phyloP scores from a whole-genome alignment of 345 rosid genomes.

The Kernera saxatilis region DNA sequence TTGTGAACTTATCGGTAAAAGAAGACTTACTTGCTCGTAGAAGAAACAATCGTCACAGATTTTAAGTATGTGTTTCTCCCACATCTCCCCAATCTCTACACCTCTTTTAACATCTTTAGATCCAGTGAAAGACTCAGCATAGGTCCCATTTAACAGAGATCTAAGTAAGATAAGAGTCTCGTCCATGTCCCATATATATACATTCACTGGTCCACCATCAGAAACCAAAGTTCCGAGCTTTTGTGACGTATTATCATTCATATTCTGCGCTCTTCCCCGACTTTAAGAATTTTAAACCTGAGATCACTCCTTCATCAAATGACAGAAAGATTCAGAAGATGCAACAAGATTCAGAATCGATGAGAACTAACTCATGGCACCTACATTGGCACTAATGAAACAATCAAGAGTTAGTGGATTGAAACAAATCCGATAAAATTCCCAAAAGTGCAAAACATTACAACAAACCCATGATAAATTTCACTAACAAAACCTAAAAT shows the following conservation, averaged over 20 bases:
- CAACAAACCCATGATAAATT: neutral
- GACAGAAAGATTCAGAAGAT: neutral
- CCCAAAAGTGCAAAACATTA: neutral
- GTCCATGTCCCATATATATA: slow-evolving; percentile 88
- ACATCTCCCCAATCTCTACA: slow-evolving; percentile 62
- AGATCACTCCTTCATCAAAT: neutral
- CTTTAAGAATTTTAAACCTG: neutral
- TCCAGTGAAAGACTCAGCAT: slow-evolving; percentile 49
- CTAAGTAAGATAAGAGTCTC: slow-evolving; percentile 89
- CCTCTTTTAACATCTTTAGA: slow-evolving; percentile 65
- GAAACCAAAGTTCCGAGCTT: slow-evolving; percentile 16
- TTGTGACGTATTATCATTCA: slow-evolving; percentile 29
- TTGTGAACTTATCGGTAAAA: neutral
- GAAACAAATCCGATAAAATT: neutral
- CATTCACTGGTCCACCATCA: slow-evolving; percentile 38
- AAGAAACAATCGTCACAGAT: slow-evolving; percentile 67
- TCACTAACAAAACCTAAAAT: neutral
- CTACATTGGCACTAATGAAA: neutral
- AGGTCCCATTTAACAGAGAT: slow-evolving; percentile 66
- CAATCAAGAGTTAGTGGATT: neutral
- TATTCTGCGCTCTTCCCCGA: neutral
- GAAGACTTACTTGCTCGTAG: slow-evolving; percentile 59
- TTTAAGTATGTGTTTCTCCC: slow-evolving; percentile 78
- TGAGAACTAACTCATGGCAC: neutral
- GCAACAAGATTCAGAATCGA: neutral